Base-by-base conservation (phyloP, 164 flowering plant genomes). In the Magnolia sinica region DNA sequence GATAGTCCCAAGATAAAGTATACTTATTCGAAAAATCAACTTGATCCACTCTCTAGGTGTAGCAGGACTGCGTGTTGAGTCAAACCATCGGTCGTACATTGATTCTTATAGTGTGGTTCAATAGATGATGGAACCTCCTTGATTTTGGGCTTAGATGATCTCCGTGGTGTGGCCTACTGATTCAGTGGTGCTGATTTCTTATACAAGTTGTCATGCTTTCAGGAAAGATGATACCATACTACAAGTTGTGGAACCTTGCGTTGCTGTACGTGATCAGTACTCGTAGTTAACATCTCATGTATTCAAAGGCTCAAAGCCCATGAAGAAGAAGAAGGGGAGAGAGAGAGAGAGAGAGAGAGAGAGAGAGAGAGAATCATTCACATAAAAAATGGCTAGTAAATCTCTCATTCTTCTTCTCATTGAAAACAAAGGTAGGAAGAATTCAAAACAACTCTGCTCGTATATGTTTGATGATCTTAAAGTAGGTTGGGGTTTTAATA, bases 401-500 rank as follows among this genome's bases (percentile, higher is more conserved):
- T 65, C 31, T 8, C 13, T 20, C 68, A 65, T 10, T 11, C 24
- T 22, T 22, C 22, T 13, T 65, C 29, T 24, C 68, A 65, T 29
- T 19, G 13, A 59, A 5, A 59, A 65, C 22, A 13, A 10, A 65
- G 68, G 11, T n/a, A 8, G 51, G 37, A 20, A 72, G 50, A 50
- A 7, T 20, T 18, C 31, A 24, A 18, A 72, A 14, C 49, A 72
- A 16, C 49, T 55, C 64, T 55, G 64, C 6, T 37, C 27, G 13
- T 55, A 72, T 59, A 24, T 72, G 31, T 55, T 9, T 50, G n/a
- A 58, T 51, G 68, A 59, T 63, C 29, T 68, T 45, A 67, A 61
- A 18, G 74, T 24, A 58, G 23, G 45, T 9, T 50, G 64, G 27
- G 51, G 73, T 22, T 20, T 61, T 50, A 2, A 71, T 71, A 50